These are phyloP conservation scores for Vaccinium corymbosum DNA, from an alignment of 148 eudicot species.

Conservation along the genomic window DNA sequence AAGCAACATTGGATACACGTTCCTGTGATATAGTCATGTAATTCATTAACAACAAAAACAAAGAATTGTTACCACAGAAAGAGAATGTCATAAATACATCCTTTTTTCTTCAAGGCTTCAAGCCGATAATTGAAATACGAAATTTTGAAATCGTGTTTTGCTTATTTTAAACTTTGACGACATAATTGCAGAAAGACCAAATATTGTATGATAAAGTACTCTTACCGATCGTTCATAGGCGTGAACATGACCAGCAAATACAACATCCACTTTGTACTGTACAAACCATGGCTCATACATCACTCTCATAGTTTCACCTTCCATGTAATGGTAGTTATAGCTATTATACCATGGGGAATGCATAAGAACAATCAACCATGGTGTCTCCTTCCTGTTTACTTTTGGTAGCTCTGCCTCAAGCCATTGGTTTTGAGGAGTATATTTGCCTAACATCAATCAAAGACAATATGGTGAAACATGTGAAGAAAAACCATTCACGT, in stretches of 20 bases:
- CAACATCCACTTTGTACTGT: slow-evolving; percentile 37
- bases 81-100: neutral
- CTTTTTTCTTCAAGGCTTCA: neutral
- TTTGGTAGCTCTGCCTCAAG: slow-evolving; percentile 25
- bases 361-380: slow-evolving; percentile 42
- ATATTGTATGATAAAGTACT: neutral
- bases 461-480: neutral
- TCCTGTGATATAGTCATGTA: slow-evolving; percentile 22
- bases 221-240: slow-evolving; percentile 44
- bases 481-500: neutral
- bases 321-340: slow-evolving; percentile 33
- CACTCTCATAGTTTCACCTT: slow-evolving; percentile 40
- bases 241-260: slow-evolving; percentile 43
- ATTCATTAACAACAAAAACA: neutral
- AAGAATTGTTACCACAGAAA: neutral
- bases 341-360: slow-evolving; percentile 38
- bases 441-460: slow-evolving; percentile 23
- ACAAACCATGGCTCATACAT: slow-evolving; percentile 42
- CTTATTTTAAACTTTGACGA: neutral
- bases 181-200: neutral
- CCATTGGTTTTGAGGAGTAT: slow-evolving; percentile 39
- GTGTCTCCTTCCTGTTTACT: slow-evolving; percentile 34
- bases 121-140: neutral
- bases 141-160: neutral
- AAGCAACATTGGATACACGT: slow-evolving; percentile 40